Evolutionary conservation across 2,329 filamentous ascomycete species (phyloP).

Genomic region (Emmonsia crescens): DNA sequence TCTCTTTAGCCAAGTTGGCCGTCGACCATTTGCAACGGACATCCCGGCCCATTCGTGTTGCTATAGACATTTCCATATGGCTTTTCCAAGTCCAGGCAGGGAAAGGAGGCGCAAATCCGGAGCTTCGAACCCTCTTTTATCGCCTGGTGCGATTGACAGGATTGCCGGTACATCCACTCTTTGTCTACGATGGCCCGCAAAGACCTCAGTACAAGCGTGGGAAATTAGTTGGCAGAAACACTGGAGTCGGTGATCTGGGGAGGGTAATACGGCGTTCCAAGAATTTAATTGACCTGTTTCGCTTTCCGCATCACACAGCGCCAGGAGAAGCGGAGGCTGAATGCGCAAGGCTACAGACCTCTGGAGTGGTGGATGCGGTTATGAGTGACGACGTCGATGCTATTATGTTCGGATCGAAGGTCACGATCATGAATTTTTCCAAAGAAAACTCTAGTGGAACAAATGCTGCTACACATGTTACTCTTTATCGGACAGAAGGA

Average conservation of each 20-base stretch:
- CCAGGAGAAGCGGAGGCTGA: conserved; percentile 95
- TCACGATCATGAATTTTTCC: conserved; percentile 73
- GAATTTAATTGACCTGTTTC: conserved; percentile 71
- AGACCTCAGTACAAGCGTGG: conserved; percentile 84
- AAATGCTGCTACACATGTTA: conserved; percentile 66
- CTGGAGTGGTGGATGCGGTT: conserved; percentile 81
- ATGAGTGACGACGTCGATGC: conserved; percentile 95
- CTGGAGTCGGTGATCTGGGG: conserved; percentile 47
- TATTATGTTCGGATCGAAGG: conserved; percentile 85
- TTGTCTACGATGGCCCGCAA: conserved; percentile 80
- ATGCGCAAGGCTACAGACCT: conserved; percentile 72
- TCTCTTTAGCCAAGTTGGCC: conserved; percentile 74
- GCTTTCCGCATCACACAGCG: conserved; percentile 72
- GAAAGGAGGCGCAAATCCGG: conserved; percentile 78
- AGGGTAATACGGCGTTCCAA: conserved; percentile 66
- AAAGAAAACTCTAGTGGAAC: conserved; percentile 57
- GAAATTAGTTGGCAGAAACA: conserved; percentile 45
- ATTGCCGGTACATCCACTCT: conserved; percentile 72
- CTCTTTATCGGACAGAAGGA: conserved; percentile 58
- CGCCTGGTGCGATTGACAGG: conserved; percentile 67
- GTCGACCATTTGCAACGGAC: conserved; percentile 62
- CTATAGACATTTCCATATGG: conserved; percentile 95
- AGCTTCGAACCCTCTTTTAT: conserved; percentile 85
- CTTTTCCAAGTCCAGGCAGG: conserved; percentile 85
- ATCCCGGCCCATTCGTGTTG: conserved; percentile 66